Percentiles rank a stretch among this genome's conserved stretches.
These are phyloP conservation scores for Huntiella decipiens DNA, from an alignment of 2,329 filamentous ascomycete species.

Conservation along the genomic window DNA sequence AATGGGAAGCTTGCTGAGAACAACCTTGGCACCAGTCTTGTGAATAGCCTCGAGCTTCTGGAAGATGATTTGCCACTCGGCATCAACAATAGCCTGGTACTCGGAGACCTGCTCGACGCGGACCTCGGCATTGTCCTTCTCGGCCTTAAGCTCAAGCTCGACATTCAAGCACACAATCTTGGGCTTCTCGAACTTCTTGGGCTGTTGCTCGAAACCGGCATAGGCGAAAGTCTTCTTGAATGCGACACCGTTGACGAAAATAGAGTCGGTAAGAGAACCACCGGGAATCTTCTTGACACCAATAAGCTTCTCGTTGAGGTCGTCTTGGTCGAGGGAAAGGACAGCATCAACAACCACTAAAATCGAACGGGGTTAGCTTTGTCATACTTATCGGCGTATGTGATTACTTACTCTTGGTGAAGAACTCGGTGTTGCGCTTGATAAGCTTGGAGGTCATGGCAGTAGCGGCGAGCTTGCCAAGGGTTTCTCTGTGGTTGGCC, in stretches of 20 bases:
- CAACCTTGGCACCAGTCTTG: constrained; percentile 90
- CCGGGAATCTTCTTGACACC: constrained; percentile 97
- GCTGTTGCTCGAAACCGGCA: constrained; percentile 97
- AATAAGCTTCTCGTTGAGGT: constrained; percentile 94
- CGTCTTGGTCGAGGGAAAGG: constrained; percentile 83
- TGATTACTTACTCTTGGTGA: constrained; percentile 60
- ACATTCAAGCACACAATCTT: constrained; percentile 97
- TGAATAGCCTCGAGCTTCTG: constrained; percentile 94
- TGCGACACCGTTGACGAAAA: constrained; percentile 93
- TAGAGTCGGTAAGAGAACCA: constrained; percentile 83
- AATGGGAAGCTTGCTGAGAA: constrained; percentile 91
- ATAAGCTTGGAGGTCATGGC: constrained; percentile 99
- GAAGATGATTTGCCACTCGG: constrained; percentile 99
- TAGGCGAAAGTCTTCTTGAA: constrained; percentile 99
- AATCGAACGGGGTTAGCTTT: not conserved
- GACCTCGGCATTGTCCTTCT: constrained; percentile 98
- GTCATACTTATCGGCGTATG: not conserved
- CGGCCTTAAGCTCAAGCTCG: constrained; percentile 92
- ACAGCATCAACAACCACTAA: constrained; percentile 95
- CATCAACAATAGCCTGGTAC: constrained; percentile 97
- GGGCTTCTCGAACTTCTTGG: constrained; percentile 82
- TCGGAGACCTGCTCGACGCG: constrained; percentile 95
- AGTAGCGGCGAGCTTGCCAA: constrained; percentile 75
- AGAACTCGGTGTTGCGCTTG: constrained; percentile 90
- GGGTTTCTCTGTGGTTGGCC: constrained; percentile 67